Evolutionary conservation across 306 rosid genomes (phyloP).

Genomic region (Dalbergia cultrata): DNA sequence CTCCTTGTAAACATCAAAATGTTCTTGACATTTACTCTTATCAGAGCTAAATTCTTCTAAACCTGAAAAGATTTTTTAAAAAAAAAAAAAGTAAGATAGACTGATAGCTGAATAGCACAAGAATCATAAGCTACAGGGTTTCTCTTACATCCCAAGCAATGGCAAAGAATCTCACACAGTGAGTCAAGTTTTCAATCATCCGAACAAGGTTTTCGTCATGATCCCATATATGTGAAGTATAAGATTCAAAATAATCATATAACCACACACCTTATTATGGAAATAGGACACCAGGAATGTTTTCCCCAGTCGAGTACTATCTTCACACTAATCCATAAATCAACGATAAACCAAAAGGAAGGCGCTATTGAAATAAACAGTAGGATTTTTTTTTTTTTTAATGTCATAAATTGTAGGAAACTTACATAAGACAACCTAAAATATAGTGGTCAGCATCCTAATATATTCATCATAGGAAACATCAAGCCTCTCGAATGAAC

Average conservation of each 20-base stretch:
- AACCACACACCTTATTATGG: background rate
- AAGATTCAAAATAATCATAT: conserved; percentile 18
- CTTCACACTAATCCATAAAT: background rate
- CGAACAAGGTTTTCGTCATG: background rate
- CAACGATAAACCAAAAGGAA: background rate
- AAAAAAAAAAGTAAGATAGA: conserved; percentile 22
- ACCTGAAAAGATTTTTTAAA: conserved; percentile 57
- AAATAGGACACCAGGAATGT: background rate
- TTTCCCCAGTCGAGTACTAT: background rate
- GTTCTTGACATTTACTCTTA: conserved; percentile 92
- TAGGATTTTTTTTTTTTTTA: background rate
- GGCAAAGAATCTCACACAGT: background rate
- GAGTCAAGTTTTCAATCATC: background rate
- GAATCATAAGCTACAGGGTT: background rate
- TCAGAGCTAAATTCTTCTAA: conserved; percentile 73
- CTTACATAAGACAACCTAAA: conserved; percentile 10
- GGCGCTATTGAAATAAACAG: background rate
- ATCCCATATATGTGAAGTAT: background rate
- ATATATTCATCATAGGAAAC: conserved; percentile 1
- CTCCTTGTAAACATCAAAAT: conserved; percentile 91
- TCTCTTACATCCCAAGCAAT: conserved; percentile 28
- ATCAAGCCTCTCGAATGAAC: background rate
- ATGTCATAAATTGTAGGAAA: background rate
- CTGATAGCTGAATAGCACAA: conserved; percentile 1
- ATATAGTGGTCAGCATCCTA: background rate